Evolutionary conservation across 192 early-diverging fungal species (phyloP).

Genomic region (Backusella macrospora): DNA sequence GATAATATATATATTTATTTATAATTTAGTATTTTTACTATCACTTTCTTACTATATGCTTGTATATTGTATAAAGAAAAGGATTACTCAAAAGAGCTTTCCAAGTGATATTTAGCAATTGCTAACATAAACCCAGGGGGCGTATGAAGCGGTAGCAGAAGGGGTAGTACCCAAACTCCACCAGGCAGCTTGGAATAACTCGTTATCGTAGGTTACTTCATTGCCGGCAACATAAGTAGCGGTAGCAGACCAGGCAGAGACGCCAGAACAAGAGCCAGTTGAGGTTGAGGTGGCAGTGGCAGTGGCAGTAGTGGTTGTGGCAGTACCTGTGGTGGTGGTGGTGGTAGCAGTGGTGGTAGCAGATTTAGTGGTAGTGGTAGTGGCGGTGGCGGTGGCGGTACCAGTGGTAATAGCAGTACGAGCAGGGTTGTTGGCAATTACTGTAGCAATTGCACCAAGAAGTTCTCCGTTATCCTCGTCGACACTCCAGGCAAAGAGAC

Average conservation of each 20-base stretch:
- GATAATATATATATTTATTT: too few relatives aligned
- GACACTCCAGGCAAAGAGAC: constrained; percentile 69
- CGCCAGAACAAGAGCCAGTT: constrained; percentile 33
- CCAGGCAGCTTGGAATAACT: constrained; percentile 44
- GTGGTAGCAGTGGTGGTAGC: background rate
- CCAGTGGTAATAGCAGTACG: background rate
- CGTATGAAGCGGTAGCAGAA: background rate
- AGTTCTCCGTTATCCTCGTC: constrained; percentile 74
- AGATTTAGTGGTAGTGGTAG: constrained; percentile 36
- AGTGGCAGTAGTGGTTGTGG: constrained; percentile 6
- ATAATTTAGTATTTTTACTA: too few relatives aligned
- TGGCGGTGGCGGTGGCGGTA: background rate
- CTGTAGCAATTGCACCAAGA: constrained; percentile 32
- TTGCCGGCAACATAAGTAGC: constrained; percentile 42
- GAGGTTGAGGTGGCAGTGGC: constrained; percentile 5
- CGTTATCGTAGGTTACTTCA: constrained; percentile 43
- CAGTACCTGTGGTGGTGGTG: constrained; percentile 25
- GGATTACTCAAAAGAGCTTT: too few relatives aligned
- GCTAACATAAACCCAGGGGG: background rate
- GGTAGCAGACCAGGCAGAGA: constrained; percentile 27
- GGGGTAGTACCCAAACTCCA: constrained; percentile 48
- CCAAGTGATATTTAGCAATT: background rate
- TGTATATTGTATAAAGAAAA: too few relatives aligned
- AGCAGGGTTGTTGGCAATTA: background rate
- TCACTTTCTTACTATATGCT: too few relatives aligned